Conservation (phyloP, 176 grass and related monocot genomes). For the Themeda triandra region DNA sequence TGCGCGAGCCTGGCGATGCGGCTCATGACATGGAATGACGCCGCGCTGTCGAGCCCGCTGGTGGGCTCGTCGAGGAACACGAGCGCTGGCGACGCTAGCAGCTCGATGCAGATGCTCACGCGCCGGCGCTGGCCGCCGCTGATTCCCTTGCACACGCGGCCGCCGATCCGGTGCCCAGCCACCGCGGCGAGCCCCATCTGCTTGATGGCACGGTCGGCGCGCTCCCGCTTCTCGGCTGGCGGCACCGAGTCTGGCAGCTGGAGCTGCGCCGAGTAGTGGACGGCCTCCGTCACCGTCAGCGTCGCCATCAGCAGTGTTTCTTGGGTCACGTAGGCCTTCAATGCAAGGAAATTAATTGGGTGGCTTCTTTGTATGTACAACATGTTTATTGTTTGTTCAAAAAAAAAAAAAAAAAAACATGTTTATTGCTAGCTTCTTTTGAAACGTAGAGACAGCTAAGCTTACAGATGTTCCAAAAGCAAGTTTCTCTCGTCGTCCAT, state of each 20-base stretch:
- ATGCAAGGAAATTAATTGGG: not conserved
- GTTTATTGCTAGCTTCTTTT: too few relatives aligned
- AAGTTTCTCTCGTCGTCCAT: constrained; percentile 21
- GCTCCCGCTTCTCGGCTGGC: not conserved
- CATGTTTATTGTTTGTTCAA: not conserved
- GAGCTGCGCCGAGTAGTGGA: constrained; percentile 34
- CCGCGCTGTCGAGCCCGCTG: constrained; percentile 51
- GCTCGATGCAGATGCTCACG: constrained; percentile 44
- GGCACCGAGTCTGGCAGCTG: constrained; percentile 33
- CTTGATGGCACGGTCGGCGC: constrained; percentile 25
- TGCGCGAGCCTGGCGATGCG: constrained; percentile 31
- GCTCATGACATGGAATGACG: constrained; percentile 49
- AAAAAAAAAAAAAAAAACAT: too few relatives aligned
- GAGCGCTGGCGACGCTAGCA: constrained; percentile 30
- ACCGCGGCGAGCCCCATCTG: constrained; percentile 36
- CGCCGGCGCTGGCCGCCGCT: constrained; percentile 36
- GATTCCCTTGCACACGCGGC: constrained; percentile 41
- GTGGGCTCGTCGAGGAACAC: constrained; percentile 46
- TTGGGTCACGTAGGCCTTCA: constrained; percentile 45
- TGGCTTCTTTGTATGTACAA: too few relatives aligned
- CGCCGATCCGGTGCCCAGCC: constrained; percentile 16
- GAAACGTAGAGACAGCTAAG: not conserved
- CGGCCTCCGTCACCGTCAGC: constrained; percentile 34
- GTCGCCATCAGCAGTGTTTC: constrained; percentile 34
- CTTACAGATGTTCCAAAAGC: constrained; percentile 25